Base-by-base conservation (phyloP, 768 basidiomycete species). In the Tricholoma saponaceum region DNA sequence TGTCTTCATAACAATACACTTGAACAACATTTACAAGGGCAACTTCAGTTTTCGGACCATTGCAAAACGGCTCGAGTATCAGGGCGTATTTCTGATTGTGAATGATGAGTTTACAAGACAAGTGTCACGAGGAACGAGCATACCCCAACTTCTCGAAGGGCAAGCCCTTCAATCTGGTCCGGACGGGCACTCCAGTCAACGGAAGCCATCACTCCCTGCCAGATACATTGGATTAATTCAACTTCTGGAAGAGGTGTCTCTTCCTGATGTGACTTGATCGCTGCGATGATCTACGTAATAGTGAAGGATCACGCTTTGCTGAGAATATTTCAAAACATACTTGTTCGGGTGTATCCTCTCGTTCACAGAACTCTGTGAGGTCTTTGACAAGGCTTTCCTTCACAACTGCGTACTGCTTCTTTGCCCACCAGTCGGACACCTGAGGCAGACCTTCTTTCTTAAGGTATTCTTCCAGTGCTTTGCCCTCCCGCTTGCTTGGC, bases 1-100 rank as follows among this genome's bases (percentile, higher is more conserved):
- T 95, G 68, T 98, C 93, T 75, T 96, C 93, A 72, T 98, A 97
- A 72, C 92, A 95, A 76, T 96, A 92, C 62, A 92, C 81, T 76
- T 99, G 96, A 5, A 96, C 92, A 52, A 89, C 83, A 71, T 98
- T 98, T 74, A 99, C 94, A 55, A 99, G 83, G 30, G 90, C 86
- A 35, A 99, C 91, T 74, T 99, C 86, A 20, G 92, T 90, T 74
- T 95, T 95, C 18, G 93, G 83, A 54, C 86, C 84, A 58, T 84
- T 82, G 68, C 89, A 92, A 79, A 99, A 99, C 30, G 92, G 85
- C 73, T 95, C 92, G 53, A 99, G 78, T 57, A 98, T 83, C 13
- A 89, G 83, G 9, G 90, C 81, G 69, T 86, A 89, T 82, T 85
- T 87, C 93, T 97, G 68, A 26, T n/a, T n/a, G 14, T 18, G 18